A percentile compares a stretch with the other conserved stretches of the same genome.
Conservation (phyloP, 305 asterid genomes). For the Stenogyne calaminthoides region DNA sequence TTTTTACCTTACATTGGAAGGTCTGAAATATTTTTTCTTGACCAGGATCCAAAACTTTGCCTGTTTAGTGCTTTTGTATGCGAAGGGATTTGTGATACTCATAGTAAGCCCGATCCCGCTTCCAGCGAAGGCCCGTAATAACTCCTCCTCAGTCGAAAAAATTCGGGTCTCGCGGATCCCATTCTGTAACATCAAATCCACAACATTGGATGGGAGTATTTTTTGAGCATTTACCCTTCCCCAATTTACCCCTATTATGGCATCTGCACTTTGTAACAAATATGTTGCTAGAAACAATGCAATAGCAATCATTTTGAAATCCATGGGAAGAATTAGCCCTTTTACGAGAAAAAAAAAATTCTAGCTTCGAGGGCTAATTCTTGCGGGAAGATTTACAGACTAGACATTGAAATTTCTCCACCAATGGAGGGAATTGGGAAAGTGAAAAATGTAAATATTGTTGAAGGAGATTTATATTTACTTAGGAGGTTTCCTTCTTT, state of each 20-base stretch:
- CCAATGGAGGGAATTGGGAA: not conserved
- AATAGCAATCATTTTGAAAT: not conserved
- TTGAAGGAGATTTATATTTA: not conserved
- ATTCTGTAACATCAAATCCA: constrained; percentile 45
- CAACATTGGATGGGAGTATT: constrained; percentile 42
- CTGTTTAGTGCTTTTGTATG: accelerated
- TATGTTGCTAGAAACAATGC: not conserved
- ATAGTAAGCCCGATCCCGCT: constrained; percentile 33
- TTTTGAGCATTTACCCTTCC: constrained; percentile 43
- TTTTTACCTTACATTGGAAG: not conserved
- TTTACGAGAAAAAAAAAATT: not conserved
- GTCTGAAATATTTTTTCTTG: not conserved
- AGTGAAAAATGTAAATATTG: not conserved
- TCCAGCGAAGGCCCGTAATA: constrained; percentile 27
- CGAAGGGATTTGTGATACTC: not conserved
- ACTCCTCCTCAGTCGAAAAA: constrained; percentile 7
- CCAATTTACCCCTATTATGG: constrained; percentile 41
- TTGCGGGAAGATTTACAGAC: not conserved
- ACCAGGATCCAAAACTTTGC: not conserved
- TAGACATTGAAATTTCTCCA: not conserved
- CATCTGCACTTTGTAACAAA: constrained; percentile 16
- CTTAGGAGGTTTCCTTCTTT: not conserved
- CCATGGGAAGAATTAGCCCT: not conserved
- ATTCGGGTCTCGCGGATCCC: constrained; percentile 29
- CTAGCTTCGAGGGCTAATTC: not conserved